Evolutionary conservation across 225 moss, liverwort and hornwort species (phyloP), one percentile per base, ranked within the genome.

Genomic region (Marchantia polymorpha): DNA sequence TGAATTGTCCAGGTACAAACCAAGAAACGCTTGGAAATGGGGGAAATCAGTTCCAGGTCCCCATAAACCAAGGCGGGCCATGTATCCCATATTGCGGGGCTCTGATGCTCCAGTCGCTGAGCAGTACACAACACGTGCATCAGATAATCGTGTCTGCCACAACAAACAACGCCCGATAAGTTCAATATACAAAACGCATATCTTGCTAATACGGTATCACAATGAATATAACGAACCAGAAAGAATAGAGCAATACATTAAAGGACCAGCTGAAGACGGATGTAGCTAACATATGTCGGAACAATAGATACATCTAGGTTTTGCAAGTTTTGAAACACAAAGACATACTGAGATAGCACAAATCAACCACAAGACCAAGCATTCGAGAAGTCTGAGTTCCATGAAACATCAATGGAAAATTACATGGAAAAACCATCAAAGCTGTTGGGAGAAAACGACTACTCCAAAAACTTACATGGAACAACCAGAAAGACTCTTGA

Each of bases 81-180:
- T 99, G 83, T 99, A 99, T 72, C 93, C 99, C 99, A 99, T 95
- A 77, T 99, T 99, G 30, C 99, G 93, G 80, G 99, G 95, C 84
- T 99, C 99, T 56, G 99, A 99, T 52, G 99, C 99, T 83, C 99
- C 99, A 81, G 99, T 99, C 79, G 99, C 99, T 49, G 99, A 99
- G 81, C 99, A 99, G 78, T 99, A 99, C 0, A 99, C 95, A 51
- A 99, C 95, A 79, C 99, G 90, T 30, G 94, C 99, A 83, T 95
- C 87, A 75, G 82, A 77, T 92, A 99, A 89, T 85, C 73, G 87
- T 71, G 86, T 90, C 94, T 94, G 88, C 59, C 70, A 65, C 61
- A 75, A 67, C 47, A 54, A 82, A 31, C 76, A 71, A 52, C 9
- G 27, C 54, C 53, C 25, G 15, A 75, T 59, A 46, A 59, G 31